Conservation (phyloP, 2,329 filamentous ascomycete genomes). For the Exserohilum rostratum region DNA sequence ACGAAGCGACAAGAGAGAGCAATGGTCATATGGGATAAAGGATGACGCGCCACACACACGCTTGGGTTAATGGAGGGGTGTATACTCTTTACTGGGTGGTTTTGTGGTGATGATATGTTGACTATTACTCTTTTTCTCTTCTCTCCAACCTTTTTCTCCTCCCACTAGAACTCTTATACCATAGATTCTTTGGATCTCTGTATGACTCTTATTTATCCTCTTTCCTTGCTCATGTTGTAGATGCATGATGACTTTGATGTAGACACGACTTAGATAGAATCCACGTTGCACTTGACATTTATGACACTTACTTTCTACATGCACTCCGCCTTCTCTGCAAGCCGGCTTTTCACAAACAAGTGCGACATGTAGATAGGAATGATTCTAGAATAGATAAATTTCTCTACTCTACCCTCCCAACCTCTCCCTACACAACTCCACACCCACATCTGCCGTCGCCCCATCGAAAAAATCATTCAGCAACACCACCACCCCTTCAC, state of each 20-base stretch:
- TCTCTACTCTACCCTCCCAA: slow-evolving; percentile 23
- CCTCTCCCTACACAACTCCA: slow-evolving; percentile 50
- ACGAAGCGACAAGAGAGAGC: not conserved
- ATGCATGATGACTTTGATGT: too few relatives aligned
- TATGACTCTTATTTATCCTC: not conserved
- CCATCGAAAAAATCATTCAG: slow-evolving; percentile 61
- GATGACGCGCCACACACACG: not conserved
- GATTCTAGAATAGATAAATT: not conserved
- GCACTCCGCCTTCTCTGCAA: too few relatives aligned
- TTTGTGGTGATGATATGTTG: not conserved
- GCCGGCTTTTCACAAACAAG: too few relatives aligned
- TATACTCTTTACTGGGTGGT: too few relatives aligned
- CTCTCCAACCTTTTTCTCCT: not conserved
- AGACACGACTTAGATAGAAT: too few relatives aligned
- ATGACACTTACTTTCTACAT: too few relatives aligned
- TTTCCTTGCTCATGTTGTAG: too few relatives aligned
- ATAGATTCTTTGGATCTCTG: not conserved
- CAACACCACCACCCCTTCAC: slow-evolving; percentile 53
- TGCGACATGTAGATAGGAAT: too few relatives aligned
- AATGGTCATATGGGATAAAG: not conserved
- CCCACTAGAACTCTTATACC: not conserved
- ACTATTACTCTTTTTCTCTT: not conserved
- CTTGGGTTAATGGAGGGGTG: not conserved
- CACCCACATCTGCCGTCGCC: slow-evolving; percentile 55
- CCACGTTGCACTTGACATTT: too few relatives aligned